Base-by-base conservation (phyloP, 371 early-diverging fungal species). In the Rhizopus sp. region DNA sequence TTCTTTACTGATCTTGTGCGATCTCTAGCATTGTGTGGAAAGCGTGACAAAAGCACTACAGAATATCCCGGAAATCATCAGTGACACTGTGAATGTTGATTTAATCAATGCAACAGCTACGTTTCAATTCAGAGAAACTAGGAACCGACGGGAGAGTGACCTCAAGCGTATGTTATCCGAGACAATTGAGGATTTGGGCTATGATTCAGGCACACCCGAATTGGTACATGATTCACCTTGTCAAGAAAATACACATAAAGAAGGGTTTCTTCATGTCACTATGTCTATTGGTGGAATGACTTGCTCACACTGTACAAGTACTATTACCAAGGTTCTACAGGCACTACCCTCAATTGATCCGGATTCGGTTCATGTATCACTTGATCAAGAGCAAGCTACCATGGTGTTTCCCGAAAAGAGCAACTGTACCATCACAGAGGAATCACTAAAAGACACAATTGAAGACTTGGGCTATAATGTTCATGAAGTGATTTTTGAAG, bases 221-320 rank as follows among this genome's bases (percentile, higher is more conserved):
- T 50, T 61, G 15, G 41, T 17, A 42, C n/a, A 23, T 37, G 17
- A 15, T 8, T 38, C 35, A 15, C 37, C 13, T 4, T 12, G 45
- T 47, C 7, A 39, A 3, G 7, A 6, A 10, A n/a, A 41, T 33
- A 10, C 47, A 52, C 23, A 42, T 32, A 35, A 9, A 15, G 40
- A 13, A n/a, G 50, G 46, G 0, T 35, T 30, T 16, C 30, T 46
- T 37, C n/a, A 34, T 53, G 23, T 47, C n/a, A 57, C 60, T 16
- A 54, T 87, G 15, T 52, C 31, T 50, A 75, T 78, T 64, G 56
- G 75, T 50, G 90, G 96, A 37, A 93, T 96, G 94, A 91, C 93
- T 3, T 93, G 94, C 57, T 82, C 92, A 1, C 87, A 89, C 40
- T 94, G 94, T 59, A 87, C 88, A 55, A 79, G 84, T 8, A 80